A percentile compares a stretch with the other conserved stretches of the same genome.
phyloP scores from a whole-genome alignment of 164 flowering plant genomes.

The Vitis rupestris region DNA sequence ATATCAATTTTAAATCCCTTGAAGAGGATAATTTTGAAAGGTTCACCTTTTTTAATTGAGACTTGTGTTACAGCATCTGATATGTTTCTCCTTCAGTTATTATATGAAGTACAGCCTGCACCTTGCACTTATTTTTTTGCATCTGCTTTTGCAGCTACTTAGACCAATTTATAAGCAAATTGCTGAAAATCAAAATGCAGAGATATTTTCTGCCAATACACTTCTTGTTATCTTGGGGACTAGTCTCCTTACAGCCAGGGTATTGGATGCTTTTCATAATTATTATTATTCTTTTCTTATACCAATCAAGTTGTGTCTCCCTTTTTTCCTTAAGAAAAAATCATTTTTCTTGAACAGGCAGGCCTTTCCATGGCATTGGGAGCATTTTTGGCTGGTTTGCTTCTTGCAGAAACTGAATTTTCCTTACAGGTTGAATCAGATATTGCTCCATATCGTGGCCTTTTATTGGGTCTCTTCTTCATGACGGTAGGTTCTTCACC shows the following conservation, averaged over 20 bases:
- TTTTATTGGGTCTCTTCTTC: conserved; percentile 96
- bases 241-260: conserved; percentile 98
- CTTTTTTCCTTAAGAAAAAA: neutral
- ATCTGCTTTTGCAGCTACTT: conserved; percentile 62
- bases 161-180: conserved; percentile 98
- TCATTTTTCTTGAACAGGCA: conserved; percentile 53
- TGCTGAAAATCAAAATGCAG: conserved; percentile 98
- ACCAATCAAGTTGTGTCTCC: neutral
- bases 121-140: conserved; percentile 8
- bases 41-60: too few species aligned
- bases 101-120: neutral
- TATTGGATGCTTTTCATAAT: conserved; percentile 27
- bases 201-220: conserved; percentile 97
- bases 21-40: neutral
- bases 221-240: conserved; percentile 96
- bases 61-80: neutral
- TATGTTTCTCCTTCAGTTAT: neutral
- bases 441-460: conserved; percentile 99
- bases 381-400: conserved; percentile 99
- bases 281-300: conserved; percentile 2
- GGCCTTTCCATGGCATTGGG: conserved; percentile 99
- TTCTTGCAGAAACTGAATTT: conserved; percentile 99
- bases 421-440: conserved; percentile 99
- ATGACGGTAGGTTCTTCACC: conserved; percentile 73
- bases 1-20: neutral